Evolutionary conservation across 2,329 filamentous ascomycete genomes (phyloP).

Genomic region (Ceratocystis cubensis): DNA sequence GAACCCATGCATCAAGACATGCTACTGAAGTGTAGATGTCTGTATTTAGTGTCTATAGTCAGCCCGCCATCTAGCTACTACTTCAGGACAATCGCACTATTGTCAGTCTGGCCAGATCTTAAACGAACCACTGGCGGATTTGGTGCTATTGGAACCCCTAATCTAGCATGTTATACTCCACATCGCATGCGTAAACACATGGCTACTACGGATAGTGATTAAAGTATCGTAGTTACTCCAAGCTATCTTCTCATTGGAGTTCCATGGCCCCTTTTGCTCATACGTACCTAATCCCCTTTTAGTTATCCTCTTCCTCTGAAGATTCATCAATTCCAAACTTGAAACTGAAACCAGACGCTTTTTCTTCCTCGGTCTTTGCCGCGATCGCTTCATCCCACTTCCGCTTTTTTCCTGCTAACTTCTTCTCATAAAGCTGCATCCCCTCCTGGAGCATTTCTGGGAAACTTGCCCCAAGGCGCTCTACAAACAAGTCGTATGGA

Average conservation of each 20-base stretch:
- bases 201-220: background rate
- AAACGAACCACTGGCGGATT: too few relatives aligned
- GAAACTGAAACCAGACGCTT: constrained; percentile 38
- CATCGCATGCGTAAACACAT: too few relatives aligned
- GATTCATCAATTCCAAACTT: constrained; percentile 39
- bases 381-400: constrained; percentile 72
- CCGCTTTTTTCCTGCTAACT: constrained; percentile 52
- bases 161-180: too few relatives aligned
- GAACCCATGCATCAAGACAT: background rate
- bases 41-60: background rate
- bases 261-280: background rate
- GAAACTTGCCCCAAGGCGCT: constrained; percentile 49
- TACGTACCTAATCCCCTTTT: background rate
- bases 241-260: background rate
- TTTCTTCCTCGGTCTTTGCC: constrained; percentile 27
- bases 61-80: too few relatives aligned
- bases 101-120: too few relatives aligned
- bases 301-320: constrained; percentile 18
- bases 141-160: too few relatives aligned
- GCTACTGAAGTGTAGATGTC: background rate
- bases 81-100: too few relatives aligned
- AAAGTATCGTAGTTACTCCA: background rate
- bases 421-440: constrained; percentile 51
- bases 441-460: constrained; percentile 57
- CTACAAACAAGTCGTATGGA: constrained; percentile 62